Evolutionary conservation across 306 rosid genomes (phyloP).

Genomic region (Cyamopsis tetragonoloba): DNA sequence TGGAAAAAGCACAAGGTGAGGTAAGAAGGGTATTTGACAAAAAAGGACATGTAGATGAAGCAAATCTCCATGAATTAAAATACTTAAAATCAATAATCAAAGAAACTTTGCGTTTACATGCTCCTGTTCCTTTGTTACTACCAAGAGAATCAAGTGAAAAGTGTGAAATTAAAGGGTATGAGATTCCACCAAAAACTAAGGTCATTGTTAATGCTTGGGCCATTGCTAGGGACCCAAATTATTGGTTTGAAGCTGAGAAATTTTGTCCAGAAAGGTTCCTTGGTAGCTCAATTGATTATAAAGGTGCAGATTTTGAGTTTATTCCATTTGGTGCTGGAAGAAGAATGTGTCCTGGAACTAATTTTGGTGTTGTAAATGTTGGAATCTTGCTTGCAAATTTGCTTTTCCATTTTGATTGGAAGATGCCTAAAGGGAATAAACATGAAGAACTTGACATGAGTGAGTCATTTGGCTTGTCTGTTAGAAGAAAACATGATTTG

Average conservation of each 20-base stretch:
- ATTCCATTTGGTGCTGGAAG: constrained; percentile 29
- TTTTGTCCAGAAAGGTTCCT: constrained; percentile 18
- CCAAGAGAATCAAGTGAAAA: constrained; percentile 38
- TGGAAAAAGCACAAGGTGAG: constrained; percentile 31
- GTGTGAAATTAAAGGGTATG: constrained; percentile 26
- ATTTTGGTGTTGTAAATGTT: background rate
- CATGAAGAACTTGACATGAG: constrained; percentile 15
- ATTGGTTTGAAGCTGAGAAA: background rate
- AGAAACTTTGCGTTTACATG: constrained; percentile 36
- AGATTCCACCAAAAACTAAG: no score
- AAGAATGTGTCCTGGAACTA: background rate
- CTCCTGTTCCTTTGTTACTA: constrained; percentile 29
- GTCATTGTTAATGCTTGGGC: no score
- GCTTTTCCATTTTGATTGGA: constrained; percentile 22
- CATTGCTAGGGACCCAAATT: constrained; percentile 2
- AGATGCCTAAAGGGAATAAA: background rate
- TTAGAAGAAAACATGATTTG: constrained; percentile 8
- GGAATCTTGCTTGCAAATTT: constrained; percentile 1
- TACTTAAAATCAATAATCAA: constrained; percentile 23
- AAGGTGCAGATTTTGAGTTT: background rate
- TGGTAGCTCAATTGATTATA: background rate
- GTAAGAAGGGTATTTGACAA: constrained; percentile 18
- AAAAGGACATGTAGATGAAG: constrained; percentile 23
- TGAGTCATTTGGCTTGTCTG: background rate
- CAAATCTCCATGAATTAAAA: constrained; percentile 11